Evolutionary conservation across 495 filamentous ascomycete genomes (phyloP), one percentile per base, ranked within the genome.

Genomic region (Aspergillus ostianus): DNA sequence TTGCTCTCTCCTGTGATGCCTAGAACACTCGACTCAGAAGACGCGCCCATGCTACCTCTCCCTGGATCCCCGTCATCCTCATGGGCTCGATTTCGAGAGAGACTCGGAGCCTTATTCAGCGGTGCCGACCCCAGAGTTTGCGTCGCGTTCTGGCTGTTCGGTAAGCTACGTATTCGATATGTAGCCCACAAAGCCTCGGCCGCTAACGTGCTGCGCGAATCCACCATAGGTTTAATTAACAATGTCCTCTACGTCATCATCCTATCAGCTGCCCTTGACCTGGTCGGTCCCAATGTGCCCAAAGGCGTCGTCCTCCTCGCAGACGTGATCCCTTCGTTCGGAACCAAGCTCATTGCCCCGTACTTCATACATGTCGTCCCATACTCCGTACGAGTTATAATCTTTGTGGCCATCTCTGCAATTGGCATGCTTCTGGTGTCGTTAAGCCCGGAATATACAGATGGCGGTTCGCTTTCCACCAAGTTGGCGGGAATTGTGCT

Each of bases 181-280:
- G 44, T 30, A 47, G 45, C 23, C 26, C 10, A 10, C 19, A 45
- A 48, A 56, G 18, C 30, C 4, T 10, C 23, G 29, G 36, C 29
- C 18, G 2, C 26, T 29, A 9, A 55, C 52, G 8, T 20, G 20
- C 20, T 41, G 27, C 50, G 19, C 49, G 10, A 12, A n/a, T 10
- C 19, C n/a, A 54, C 17, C 10, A 32, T n/a, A 98, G 93, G 94
- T 55, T 80, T 97, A 6, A 90, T 98, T 71, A 98, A 98, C 75
- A 98, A 97, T 77, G 89, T 98, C 68, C 89, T 97, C 74, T 98
- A 98, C 71, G 93, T 98, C 32, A 89, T 98, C 70, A 91, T 98
- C 71, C 86, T 98, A 64, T 92, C 92, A 15, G 89, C 94, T n/a
- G 93, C 94, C 20, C 88, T 96, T 59, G 94, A 98, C 70, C 88